Evolutionary conservation across 768 basidiomycete species (phyloP), one percentile per base, ranked within the genome.

Genomic region (Saitozyma podzolica): DNA sequence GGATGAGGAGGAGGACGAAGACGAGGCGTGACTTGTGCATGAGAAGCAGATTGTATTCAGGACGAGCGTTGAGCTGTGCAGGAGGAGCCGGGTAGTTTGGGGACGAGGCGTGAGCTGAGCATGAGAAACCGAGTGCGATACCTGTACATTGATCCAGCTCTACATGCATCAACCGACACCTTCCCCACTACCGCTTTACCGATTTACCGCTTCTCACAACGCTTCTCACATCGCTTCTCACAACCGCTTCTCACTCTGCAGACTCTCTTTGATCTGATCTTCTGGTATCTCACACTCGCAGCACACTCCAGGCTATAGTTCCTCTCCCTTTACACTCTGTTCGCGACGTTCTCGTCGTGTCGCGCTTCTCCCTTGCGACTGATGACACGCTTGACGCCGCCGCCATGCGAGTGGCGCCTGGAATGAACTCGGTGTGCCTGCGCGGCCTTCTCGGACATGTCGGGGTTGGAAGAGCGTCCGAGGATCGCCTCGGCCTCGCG

Each of bases 401-500:
- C 47, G 14, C 47, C 47, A 6, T 14, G 14, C 17, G 47, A 48
- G 47, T 17, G 14, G 3, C 47, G 14, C 17, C 47, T 14, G 19
- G 14, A 14, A 6, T 14, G 14, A 17, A 17, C 17, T 6, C 47
- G 47, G 14, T 17, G 14, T 48, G 47, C 47, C 14, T 14, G 47
- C 2, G 47, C 47, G 19, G 47, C 47, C 17, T 48, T 48, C 47
- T 48, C 47, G 14, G 47, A 48, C 47, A 48, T 48, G 19, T 48
- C 47, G 14, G 47, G 47, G 29, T 29, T 29, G 29, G 29, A 2
- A 29, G 29, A 29, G 29, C 40, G 20, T 8, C 66, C 66, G 14
- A 68, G 52, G 50, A 68, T 66, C 41, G 19, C 17, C 43, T 68
- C 67, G 8, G 70, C 70, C 50, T 72, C 70, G 9, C 43, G 20